phyloP scores from a whole-genome alignment of 805 yeast genomes.

The Wickerhamiella dianesei region DNA sequence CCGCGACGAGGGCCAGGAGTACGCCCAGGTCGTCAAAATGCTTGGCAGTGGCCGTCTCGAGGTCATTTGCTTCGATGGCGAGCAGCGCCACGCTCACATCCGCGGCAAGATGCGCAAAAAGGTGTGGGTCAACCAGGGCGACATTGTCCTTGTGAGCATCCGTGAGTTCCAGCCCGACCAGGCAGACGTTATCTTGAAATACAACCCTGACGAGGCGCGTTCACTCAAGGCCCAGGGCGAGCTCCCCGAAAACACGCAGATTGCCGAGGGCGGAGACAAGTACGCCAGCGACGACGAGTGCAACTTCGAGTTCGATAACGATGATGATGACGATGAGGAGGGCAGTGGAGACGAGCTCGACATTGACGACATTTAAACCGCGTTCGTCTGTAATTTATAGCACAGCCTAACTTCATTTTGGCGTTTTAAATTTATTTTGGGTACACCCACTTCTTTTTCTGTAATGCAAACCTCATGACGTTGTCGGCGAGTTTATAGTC shows the following conservation, averaged over 20 bases:
- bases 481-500: conserved; percentile 6
- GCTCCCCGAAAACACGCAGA: conserved; percentile 91
- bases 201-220: conserved; percentile 95
- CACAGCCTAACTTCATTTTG: no score
- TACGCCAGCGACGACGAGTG: conserved; percentile 97
- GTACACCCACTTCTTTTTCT: no score
- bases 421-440: no score
- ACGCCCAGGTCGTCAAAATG: conserved; percentile 97
- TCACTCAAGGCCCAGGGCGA: conserved; percentile 91
- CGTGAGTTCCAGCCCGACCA: conserved; percentile 98
- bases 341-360: conserved; percentile 55
- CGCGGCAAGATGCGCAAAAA: conserved; percentile 98
- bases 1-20: conserved; percentile 96
- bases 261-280: conserved; percentile 93
- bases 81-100: conserved; percentile 89
- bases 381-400: neutral
- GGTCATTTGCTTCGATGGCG: conserved; percentile 89
- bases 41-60: conserved; percentile 96
- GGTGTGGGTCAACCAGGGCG: conserved; percentile 99
- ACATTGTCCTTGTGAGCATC: conserved; percentile 83
- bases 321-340: conserved; percentile 65
- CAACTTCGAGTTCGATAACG: conserved; percentile 95
- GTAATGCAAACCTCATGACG: no score
- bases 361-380: conserved; percentile 74
- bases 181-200: conserved; percentile 95